phyloP scores from a whole-genome alignment of 192 early-diverging fungal genomes.

The Umbelopsis sp. region DNA sequence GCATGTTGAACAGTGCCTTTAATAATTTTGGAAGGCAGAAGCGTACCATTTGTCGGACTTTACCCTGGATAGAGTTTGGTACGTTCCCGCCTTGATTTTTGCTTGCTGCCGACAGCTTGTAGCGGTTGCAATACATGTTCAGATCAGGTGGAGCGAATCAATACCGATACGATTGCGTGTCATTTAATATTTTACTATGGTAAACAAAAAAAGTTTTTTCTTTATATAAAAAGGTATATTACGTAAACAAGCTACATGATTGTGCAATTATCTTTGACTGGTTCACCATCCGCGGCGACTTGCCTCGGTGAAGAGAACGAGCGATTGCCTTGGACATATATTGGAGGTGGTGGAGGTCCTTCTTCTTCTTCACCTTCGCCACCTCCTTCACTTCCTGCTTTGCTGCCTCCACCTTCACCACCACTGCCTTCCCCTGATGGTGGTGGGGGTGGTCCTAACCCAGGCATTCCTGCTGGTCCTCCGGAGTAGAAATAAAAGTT shows the following conservation, averaged over 20 bases:
- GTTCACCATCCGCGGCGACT: slow-evolving; percentile 5
- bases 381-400: neutral
- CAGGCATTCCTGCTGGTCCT: neutral
- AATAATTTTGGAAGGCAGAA: neutral
- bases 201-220: neutral
- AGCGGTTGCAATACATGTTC: no score
- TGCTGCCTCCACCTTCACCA: neutral
- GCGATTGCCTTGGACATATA: neutral
- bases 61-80: neutral
- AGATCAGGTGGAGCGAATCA: neutral
- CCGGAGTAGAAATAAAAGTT: slow-evolving; percentile 18
- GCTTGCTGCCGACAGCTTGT: no score
- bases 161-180: neutral
- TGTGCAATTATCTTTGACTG: slow-evolving; percentile 7
- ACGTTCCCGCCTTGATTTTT: no score
- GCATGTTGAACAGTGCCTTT: neutral
- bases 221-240: no score
- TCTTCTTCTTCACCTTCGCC: neutral
- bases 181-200: neutral
- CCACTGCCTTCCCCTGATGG: neutral
- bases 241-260: slow-evolving; percentile 6
- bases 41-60: neutral
- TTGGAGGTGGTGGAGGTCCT: neutral
- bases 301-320: slow-evolving; percentile 2
- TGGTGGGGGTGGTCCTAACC: neutral